Conservation (phyloP, 495 filamentous ascomycete species). For the Achaetomiella virescens region DNA sequence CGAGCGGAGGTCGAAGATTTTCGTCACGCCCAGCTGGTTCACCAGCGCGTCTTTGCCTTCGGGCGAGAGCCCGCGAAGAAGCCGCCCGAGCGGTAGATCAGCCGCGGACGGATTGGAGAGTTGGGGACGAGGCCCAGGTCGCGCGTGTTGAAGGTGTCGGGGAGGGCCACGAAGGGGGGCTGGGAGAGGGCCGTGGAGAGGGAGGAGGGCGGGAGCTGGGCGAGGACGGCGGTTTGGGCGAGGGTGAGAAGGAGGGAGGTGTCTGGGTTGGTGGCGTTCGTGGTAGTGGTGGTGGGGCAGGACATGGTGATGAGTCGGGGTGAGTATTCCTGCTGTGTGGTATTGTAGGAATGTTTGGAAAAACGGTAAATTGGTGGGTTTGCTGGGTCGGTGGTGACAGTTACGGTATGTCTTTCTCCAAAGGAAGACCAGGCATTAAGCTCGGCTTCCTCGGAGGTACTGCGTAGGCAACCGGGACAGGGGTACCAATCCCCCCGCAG, state of each 20-base stretch:
- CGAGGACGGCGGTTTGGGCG: conserved; percentile 31
- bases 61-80: conserved; percentile 28
- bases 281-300: background rate
- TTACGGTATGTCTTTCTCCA: too few relatives aligned
- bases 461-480: background rate
- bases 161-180: conserved; percentile 50
- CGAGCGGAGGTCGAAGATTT: conserved; percentile 42
- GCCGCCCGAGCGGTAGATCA: conserved; percentile 49
- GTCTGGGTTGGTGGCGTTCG: background rate
- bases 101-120: conserved; percentile 33
- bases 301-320: background rate
- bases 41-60: conserved; percentile 34
- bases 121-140: conserved; percentile 19
- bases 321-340: too few relatives aligned
- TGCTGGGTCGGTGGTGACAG: too few relatives aligned
- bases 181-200: conserved; percentile 30
- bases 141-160: conserved; percentile 47
- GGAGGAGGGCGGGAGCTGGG: conserved; percentile 24
- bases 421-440: too few relatives aligned
- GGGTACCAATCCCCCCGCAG: background rate
- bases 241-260: conserved; percentile 32
- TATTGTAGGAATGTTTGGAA: too few relatives aligned
- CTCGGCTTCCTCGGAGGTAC: too few relatives aligned
- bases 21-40: conserved; percentile 32
- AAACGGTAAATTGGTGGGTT: too few relatives aligned